These are phyloP conservation scores for Tolypocladium ovalisporum DNA, from an alignment of 2,329 filamentous ascomycete species.

Conservation along the genomic window DNA sequence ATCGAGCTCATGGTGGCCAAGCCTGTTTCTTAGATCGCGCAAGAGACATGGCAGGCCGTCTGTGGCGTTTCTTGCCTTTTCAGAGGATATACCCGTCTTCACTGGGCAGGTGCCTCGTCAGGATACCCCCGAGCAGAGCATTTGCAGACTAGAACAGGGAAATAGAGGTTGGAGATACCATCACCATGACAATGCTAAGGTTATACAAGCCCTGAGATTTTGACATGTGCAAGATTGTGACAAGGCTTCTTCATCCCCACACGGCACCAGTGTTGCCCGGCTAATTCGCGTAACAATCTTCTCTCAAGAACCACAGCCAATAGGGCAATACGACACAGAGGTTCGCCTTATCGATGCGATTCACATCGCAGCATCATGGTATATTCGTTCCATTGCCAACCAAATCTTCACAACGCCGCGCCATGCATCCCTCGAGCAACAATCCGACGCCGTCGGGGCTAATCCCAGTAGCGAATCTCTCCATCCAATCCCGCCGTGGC, in stretches of 20 bases:
- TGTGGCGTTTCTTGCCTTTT: neutral
- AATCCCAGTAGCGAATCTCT: constrained; percentile 89
- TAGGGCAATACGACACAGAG: neutral
- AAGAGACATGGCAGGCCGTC: neutral
- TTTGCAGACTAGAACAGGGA: neutral
- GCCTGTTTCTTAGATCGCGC: neutral
- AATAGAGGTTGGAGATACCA: neutral
- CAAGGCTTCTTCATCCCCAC: too few relatives aligned
- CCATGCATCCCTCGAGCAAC: neutral
- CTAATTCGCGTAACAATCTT: neutral
- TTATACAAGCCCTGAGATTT: neutral
- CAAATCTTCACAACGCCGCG: neutral
- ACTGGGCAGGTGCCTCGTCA: neutral
- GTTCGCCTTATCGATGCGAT: too few relatives aligned
- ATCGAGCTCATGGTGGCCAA: constrained; percentile 9
- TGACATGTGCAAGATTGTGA: neutral
- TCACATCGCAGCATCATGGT: neutral
- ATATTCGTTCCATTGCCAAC: neutral
- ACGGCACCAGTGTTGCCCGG: too few relatives aligned
- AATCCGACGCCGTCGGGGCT: constrained; percentile 9
- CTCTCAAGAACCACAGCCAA: neutral
- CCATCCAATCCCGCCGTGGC: constrained; percentile 85
- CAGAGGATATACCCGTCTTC: neutral
- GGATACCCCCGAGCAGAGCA: neutral
- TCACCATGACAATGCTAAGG: neutral